Percentiles rank a stretch among this genome's conserved stretches.
phyloP scores from a whole-genome alignment of 2,329 filamentous ascomycete genomes.

The Aphanocladium album region DNA sequence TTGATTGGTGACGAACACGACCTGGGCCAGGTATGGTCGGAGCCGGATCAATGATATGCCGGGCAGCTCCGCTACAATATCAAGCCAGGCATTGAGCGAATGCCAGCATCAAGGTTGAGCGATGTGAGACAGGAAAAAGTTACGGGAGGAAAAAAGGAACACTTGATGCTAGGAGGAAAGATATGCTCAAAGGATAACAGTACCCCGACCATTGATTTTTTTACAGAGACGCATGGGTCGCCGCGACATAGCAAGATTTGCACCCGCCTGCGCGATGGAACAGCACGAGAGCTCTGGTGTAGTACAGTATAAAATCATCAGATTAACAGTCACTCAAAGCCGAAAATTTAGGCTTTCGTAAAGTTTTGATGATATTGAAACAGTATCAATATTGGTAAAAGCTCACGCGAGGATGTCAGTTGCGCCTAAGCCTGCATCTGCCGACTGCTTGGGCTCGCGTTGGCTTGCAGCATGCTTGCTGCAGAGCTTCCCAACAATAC shows the following conservation, averaged over 20 bases:
- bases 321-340: not conserved
- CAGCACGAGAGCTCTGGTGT: too few species aligned
- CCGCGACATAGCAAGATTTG: too few species aligned
- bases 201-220: too few species aligned
- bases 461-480: conserved; percentile 3
- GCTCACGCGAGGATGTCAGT: conserved; percentile 1
- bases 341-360: not conserved
- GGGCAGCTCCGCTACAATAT: not conserved
- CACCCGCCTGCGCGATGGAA: too few species aligned
- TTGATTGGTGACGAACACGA: conserved; percentile 4
- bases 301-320: not conserved
- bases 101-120: too few species aligned
- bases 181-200: too few species aligned
- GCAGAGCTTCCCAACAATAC: conserved; percentile 7
- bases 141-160: too few species aligned
- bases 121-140: too few species aligned
- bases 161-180: too few species aligned
- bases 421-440: not conserved
- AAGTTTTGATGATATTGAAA: not conserved
- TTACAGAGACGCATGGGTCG: too few species aligned
- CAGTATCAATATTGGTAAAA: not conserved
- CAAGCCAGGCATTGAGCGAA: not conserved
- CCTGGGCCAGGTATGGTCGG: not conserved
- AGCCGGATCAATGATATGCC: conserved; percentile 7
- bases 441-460: not conserved